phyloP scores from a whole-genome alignment of 768 basidiomycete species.

The Tylopilus balloui region DNA sequence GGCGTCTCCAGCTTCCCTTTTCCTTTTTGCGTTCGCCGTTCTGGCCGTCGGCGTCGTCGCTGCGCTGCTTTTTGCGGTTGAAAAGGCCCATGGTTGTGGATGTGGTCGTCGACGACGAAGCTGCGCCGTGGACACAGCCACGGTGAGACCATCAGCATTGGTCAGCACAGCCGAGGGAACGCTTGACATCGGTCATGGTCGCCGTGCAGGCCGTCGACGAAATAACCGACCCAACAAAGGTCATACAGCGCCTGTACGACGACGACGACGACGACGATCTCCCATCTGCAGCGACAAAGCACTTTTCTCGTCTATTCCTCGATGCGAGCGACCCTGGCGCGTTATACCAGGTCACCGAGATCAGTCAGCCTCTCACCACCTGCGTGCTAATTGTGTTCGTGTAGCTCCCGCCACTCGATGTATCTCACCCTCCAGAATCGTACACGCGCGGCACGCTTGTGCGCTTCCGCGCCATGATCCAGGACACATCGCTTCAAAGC shows the following conservation, averaged over 20 bases:
- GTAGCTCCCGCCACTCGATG: slow-evolving; percentile 57
- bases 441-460: slow-evolving; percentile 57
- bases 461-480: slow-evolving; percentile 72
- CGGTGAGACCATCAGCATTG: not conserved
- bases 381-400: slow-evolving; percentile 1
- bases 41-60: slow-evolving; percentile 36
- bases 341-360: slow-evolving; percentile 18
- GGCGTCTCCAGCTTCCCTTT: slow-evolving; percentile 76
- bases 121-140: slow-evolving; percentile 11
- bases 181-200: slow-evolving; percentile 47
- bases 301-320: slow-evolving; percentile 46
- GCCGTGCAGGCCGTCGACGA: slow-evolving; percentile 47
- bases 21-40: slow-evolving; percentile 63
- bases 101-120: slow-evolving; percentile 7
- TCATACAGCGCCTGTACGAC: slow-evolving; percentile 47
- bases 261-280: slow-evolving; percentile 26
- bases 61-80: slow-evolving; percentile 45
- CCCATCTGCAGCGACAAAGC: slow-evolving; percentile 38
- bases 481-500: slow-evolving; percentile 70
- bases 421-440: slow-evolving; percentile 43
- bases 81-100: slow-evolving; percentile 49
- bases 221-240: slow-evolving; percentile 44
- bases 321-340: slow-evolving; percentile 29
- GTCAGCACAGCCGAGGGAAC: slow-evolving; percentile 10
- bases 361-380: slow-evolving; percentile 3